Conservation (phyloP, 345 rosid species). For the Angophora floribunda region DNA sequence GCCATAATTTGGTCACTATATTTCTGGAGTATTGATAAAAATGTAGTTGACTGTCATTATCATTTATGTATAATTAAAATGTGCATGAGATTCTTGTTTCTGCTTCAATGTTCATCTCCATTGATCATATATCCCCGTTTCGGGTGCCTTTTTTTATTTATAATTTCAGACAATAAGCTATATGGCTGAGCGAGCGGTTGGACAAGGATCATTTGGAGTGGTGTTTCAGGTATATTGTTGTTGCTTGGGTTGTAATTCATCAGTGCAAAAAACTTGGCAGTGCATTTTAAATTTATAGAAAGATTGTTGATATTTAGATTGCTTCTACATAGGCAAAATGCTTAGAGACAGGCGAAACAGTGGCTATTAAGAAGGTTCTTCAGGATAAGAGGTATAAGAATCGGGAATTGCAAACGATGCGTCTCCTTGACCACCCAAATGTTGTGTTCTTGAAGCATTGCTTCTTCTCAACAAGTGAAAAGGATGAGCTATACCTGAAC, state of each 20-base stretch:
- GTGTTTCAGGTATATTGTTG: slow-evolving; percentile 6
- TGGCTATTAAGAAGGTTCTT: slow-evolving; percentile 17
- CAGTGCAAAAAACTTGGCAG: not conserved
- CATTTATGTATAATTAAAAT: not conserved
- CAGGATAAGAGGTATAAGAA: slow-evolving; percentile 21
- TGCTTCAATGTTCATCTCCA: not conserved
- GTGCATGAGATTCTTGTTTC: not conserved
- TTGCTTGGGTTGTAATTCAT: not conserved
- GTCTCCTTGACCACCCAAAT: slow-evolving; percentile 19
- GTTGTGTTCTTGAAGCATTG: slow-evolving; percentile 13
- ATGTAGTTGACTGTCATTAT: not conserved
- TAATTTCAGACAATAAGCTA: slow-evolving; percentile 13
- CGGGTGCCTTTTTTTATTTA: not conserved
- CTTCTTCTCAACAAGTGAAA: slow-evolving; percentile 12
- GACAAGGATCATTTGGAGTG: slow-evolving; percentile 15
- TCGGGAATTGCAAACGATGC: slow-evolving; percentile 15
- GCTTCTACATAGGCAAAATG: slow-evolving; percentile 9
- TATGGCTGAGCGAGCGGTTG: slow-evolving; percentile 14
- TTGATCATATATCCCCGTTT: not conserved
- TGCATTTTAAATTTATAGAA: not conserved
- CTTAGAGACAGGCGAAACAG: slow-evolving; percentile 16
- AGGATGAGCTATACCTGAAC: slow-evolving; percentile 17
- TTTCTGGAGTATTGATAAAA: not conserved
- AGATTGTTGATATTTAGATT: not conserved
- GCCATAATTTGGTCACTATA: not conserved